These are phyloP conservation scores for Pichia sp. DNA, from an alignment of 1,139 yeast species.

Conservation along the genomic window DNA sequence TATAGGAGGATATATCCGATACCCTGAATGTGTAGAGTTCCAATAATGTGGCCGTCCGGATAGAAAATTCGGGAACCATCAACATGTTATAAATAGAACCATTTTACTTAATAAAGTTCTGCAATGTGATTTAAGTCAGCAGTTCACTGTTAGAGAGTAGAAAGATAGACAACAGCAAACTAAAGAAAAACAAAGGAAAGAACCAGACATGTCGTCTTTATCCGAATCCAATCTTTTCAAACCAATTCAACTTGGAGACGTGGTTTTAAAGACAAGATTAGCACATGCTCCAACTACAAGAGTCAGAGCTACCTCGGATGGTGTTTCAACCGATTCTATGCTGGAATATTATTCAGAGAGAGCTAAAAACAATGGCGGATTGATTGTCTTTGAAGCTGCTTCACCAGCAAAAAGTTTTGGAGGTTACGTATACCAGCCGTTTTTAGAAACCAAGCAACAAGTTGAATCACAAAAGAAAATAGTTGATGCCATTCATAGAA, in stretches of 20 bases:
- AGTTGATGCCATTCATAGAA: slow-evolving; percentile 53
- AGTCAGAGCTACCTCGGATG: slow-evolving; percentile 39
- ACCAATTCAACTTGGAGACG: slow-evolving; percentile 45
- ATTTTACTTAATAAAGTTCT: not conserved
- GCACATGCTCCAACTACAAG: slow-evolving; percentile 55
- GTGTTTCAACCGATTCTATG: slow-evolving; percentile 44
- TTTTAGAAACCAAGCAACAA: slow-evolving; percentile 48
- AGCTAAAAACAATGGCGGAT: slow-evolving; percentile 50
- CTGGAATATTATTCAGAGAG: slow-evolving; percentile 51
- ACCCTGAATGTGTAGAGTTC: too few relatives aligned
- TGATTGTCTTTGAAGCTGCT: slow-evolving; percentile 50
- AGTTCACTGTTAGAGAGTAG: too few relatives aligned
- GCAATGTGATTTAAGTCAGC: too few relatives aligned
- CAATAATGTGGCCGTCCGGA: too few relatives aligned
- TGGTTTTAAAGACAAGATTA: slow-evolving; percentile 38
- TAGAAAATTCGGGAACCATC: too few relatives aligned
- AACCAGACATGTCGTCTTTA: too few relatives aligned
- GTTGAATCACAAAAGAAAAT: slow-evolving; percentile 45
- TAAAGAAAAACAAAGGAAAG: too few relatives aligned
- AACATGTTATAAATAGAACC: not conserved
- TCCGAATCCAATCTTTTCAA: slow-evolving; percentile 37
- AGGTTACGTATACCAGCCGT: slow-evolving; percentile 38
- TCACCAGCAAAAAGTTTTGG: slow-evolving; percentile 43
- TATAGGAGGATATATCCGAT: too few relatives aligned
- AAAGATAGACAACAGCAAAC: too few relatives aligned